phyloP scores from a whole-genome alignment of 441 rosid genomes.

The Eutrema salsugineum region DNA sequence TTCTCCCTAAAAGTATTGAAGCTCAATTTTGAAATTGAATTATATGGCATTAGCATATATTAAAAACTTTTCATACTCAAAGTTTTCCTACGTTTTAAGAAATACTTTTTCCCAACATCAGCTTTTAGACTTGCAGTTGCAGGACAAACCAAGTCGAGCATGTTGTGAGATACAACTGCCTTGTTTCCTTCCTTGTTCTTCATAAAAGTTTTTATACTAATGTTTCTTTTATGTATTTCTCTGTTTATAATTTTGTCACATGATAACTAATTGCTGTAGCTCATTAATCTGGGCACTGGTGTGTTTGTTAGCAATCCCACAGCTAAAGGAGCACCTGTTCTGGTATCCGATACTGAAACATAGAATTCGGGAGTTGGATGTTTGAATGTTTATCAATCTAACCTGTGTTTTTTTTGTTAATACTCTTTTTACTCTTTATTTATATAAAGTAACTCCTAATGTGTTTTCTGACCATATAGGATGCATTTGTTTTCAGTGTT shows the following conservation, averaged over 20 bases:
- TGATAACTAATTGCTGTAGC: conserved; percentile 5
- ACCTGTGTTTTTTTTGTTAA: not conserved
- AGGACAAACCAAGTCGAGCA: conserved; percentile 1
- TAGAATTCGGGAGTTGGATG: conserved; percentile 2
- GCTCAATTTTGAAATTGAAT: not conserved
- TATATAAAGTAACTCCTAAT: not conserved
- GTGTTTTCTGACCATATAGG: conserved; percentile 1
- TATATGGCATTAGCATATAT: conserved; percentile 5
- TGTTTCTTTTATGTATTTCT: not conserved
- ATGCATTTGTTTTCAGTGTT: conserved; percentile 5
- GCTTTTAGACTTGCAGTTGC: conserved; percentile 6
- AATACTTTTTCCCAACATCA: not conserved
- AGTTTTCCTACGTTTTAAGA: not conserved
- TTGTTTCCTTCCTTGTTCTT: not conserved
- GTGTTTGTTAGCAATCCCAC: conserved; percentile 21
- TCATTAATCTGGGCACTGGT: not conserved
- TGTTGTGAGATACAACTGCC: conserved; percentile 9
- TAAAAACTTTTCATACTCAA: not conserved
- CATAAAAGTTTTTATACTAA: not conserved
- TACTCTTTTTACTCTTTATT: not conserved
- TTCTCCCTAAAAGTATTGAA: not conserved
- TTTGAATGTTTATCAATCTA: not conserved
- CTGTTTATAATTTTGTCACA: conserved; percentile 4
- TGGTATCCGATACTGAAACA: conserved; percentile 22
- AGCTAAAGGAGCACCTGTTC: conserved; percentile 23